Conservation (phyloP, 805 yeast genomes). For the Starmerella bombi region DNA sequence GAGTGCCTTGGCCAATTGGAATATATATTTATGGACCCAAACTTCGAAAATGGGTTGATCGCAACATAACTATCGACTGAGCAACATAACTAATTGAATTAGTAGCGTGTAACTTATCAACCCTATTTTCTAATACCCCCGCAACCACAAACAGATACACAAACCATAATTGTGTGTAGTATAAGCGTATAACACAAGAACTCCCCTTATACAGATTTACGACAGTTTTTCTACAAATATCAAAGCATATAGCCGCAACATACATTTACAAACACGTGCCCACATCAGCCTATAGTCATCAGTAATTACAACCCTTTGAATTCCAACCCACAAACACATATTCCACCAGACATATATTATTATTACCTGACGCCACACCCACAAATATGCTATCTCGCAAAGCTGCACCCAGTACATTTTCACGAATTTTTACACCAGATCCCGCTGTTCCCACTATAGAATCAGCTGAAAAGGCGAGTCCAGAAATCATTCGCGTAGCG, state of each 20-base stretch:
- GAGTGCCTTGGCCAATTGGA: constrained; percentile 54
- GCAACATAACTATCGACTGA: constrained; percentile 29
- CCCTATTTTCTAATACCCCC: background rate
- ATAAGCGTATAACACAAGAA: background rate
- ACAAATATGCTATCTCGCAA: constrained; percentile 10
- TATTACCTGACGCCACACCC: background rate
- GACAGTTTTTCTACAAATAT: background rate
- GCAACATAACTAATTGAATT: too few relatives aligned
- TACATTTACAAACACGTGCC: background rate
- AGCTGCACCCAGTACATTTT: constrained; percentile 24
- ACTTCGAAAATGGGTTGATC: constrained; percentile 45
- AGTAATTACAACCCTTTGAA: background rate
- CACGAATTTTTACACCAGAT: constrained; percentile 29
- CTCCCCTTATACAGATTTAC: background rate
- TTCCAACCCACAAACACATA: too few relatives aligned
- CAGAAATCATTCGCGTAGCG: constrained; percentile 37
- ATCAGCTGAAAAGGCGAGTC: constrained; percentile 23
- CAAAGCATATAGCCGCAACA: too few relatives aligned
- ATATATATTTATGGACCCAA: constrained; percentile 45
- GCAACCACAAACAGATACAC: background rate
- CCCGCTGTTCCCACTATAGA: constrained; percentile 30
- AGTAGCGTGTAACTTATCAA: background rate
- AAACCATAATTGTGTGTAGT: too few relatives aligned
- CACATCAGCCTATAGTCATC: background rate
- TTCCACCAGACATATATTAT: too few relatives aligned